phyloP scores from a whole-genome alignment of 1,284 basidiomycete genomes.

The Puccinia polysora region DNA sequence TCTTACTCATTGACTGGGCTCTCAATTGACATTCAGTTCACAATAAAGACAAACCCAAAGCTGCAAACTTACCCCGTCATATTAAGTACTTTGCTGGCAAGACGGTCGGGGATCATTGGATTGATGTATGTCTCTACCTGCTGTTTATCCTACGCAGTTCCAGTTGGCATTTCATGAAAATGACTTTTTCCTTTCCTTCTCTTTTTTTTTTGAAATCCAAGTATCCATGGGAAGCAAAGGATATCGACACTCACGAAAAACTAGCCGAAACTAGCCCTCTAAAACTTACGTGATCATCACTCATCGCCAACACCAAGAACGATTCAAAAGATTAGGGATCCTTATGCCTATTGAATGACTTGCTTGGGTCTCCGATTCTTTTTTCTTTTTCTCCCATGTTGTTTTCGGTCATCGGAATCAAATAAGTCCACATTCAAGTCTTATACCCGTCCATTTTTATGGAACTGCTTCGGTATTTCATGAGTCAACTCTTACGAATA shows the following conservation, averaged over 20 bases:
- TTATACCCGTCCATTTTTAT: too few relatives aligned
- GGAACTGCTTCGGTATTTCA: too few relatives aligned
- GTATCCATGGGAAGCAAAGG: constrained; percentile 43
- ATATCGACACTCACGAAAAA: constrained; percentile 41
- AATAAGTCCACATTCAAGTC: too few relatives aligned
- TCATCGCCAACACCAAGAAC: neutral
- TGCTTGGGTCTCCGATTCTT: too few relatives aligned
- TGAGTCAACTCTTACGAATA: too few relatives aligned
- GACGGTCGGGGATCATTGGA: constrained; percentile 39
- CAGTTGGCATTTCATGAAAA: neutral
- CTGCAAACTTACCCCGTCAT: constrained; percentile 65
- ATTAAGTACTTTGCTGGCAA: constrained; percentile 59
- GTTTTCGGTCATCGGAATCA: too few relatives aligned
- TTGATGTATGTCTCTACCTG: constrained; percentile 15
- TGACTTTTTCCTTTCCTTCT: neutral
- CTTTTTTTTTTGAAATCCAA: neutral
- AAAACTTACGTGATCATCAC: neutral
- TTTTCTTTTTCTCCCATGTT: too few relatives aligned
- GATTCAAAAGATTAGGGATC: too few relatives aligned
- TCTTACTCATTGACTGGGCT: neutral
- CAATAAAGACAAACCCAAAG: constrained; percentile 83
- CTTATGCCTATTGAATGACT: too few relatives aligned
- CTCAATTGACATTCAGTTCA: constrained; percentile 60
- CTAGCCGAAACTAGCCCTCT: neutral
- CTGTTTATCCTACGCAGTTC: neutral